A percentile compares a stretch with the other conserved stretches of the same genome.
These are phyloP conservation scores for Prorocentrum cordatum DNA, from an alignment of 169 alveolate genomes.

Conservation along the genomic window DNA sequence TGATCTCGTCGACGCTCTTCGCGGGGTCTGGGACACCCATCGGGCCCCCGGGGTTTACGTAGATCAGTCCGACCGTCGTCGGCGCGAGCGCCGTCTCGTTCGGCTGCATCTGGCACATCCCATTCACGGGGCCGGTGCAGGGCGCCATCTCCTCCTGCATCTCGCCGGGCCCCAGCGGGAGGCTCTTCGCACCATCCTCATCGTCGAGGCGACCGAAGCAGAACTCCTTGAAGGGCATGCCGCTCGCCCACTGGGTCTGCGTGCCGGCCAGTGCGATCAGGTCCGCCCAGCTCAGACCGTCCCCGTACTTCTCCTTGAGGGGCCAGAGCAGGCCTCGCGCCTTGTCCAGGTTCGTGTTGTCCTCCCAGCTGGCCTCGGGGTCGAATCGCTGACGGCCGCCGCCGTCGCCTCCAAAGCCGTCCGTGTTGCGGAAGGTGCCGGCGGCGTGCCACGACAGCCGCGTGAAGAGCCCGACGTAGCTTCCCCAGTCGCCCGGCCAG, in stretches of 20 bases:
- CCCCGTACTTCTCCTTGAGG: slow-evolving; percentile 40
- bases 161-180: slow-evolving; percentile 18
- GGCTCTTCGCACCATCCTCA: slow-evolving; percentile 1
- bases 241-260: slow-evolving; percentile 5
- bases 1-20: background rate
- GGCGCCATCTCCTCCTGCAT: no score
- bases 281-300: slow-evolving; percentile 67
- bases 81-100: no score
- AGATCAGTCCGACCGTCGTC: slow-evolving; percentile 65
- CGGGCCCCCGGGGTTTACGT: slow-evolving; percentile 59
- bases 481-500: slow-evolving; percentile 28
- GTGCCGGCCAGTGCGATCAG: slow-evolving; percentile 33
- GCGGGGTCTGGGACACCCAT: background rate
- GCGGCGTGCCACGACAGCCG: slow-evolving; percentile 19
- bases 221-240: slow-evolving; percentile 20
- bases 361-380: slow-evolving; percentile 64
- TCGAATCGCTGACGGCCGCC: slow-evolving; percentile 62
- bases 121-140: no score
- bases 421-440: slow-evolving; percentile 22
- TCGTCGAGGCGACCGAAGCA: slow-evolving; percentile 35
- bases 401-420: slow-evolving; percentile 21
- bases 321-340: slow-evolving; percentile 9
- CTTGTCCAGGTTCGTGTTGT: slow-evolving; percentile 62
- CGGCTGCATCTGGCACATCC: no score
- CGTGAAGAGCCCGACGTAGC: slow-evolving; percentile 41